Conservation (phyloP, 306 rosid species). For the Luffa aegyptiaca region DNA sequence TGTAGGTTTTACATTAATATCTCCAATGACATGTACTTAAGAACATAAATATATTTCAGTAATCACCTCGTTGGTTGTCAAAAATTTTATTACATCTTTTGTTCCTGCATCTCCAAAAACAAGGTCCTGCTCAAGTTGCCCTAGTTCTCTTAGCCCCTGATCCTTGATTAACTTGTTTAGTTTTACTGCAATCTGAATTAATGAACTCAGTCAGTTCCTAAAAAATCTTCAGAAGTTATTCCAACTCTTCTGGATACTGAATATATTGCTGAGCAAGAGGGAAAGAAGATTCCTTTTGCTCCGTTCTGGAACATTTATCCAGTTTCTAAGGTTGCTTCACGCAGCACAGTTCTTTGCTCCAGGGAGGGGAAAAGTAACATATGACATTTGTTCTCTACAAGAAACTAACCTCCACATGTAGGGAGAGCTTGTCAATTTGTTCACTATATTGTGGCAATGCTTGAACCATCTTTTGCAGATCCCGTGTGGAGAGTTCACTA, state of each 20-base stretch:
- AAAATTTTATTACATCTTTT: slow-evolving; percentile 79
- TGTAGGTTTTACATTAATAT: background rate
- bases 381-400: background rate
- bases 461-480: slow-evolving; percentile 92
- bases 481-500: slow-evolving; percentile 78
- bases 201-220: slow-evolving; percentile 11
- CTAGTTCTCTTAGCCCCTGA: slow-evolving; percentile 66
- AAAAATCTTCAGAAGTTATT: background rate
- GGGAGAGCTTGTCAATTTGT: slow-evolving; percentile 91
- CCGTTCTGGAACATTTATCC: background rate
- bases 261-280: background rate
- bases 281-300: background rate
- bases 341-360: background rate
- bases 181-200: slow-evolving; percentile 75
- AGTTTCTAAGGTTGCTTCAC: background rate
- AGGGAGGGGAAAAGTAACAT: background rate
- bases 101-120: slow-evolving; percentile 94
- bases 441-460: slow-evolving; percentile 98
- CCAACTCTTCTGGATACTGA: background rate
- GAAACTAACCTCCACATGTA: slow-evolving; percentile 85
- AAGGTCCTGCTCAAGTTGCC: slow-evolving; percentile 84
- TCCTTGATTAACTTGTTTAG: slow-evolving; percentile 65
- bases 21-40: background rate
- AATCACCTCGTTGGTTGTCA: slow-evolving; percentile 53
- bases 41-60: slow-evolving; percentile 9